A percentile compares a stretch with the other conserved stretches of the same genome.
phyloP scores from a whole-genome alignment of 208 protist species.

The Histomonas meleagridis region DNA sequence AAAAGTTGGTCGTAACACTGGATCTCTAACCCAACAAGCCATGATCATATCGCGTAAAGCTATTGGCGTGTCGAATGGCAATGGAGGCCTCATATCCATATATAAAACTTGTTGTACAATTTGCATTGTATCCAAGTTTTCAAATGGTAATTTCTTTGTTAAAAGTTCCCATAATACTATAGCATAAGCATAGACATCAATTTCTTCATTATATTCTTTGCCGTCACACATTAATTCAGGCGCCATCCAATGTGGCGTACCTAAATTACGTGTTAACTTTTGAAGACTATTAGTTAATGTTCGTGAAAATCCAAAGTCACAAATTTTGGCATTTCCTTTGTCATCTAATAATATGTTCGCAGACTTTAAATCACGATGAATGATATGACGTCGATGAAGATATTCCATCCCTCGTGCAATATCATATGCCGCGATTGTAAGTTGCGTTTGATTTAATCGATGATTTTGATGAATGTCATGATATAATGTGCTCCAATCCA shows the following conservation, averaged over 20 bases:
- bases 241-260: not conserved
- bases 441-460: not conserved
- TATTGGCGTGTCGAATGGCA: not conserved
- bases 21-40: not conserved
- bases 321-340: not conserved
- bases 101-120: not conserved
- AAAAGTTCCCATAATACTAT: not conserved
- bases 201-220: not conserved
- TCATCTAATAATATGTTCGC: not conserved
- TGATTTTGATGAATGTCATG: not conserved
- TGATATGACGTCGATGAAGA: not conserved
- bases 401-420: not conserved
- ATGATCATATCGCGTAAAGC: not conserved
- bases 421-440: not conserved
- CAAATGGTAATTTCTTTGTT: not conserved
- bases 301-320: not conserved
- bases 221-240: not conserved
- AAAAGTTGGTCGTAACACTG: not conserved
- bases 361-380: conserved; percentile 11
- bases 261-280: not conserved
- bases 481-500: not conserved
- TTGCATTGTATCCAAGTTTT: not conserved
- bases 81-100: not conserved
- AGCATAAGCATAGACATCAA: not conserved
- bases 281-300: not conserved